These are phyloP conservation scores for Crucibulum laeve DNA, from an alignment of 768 basidiomycete genomes.

Conservation along the genomic window DNA sequence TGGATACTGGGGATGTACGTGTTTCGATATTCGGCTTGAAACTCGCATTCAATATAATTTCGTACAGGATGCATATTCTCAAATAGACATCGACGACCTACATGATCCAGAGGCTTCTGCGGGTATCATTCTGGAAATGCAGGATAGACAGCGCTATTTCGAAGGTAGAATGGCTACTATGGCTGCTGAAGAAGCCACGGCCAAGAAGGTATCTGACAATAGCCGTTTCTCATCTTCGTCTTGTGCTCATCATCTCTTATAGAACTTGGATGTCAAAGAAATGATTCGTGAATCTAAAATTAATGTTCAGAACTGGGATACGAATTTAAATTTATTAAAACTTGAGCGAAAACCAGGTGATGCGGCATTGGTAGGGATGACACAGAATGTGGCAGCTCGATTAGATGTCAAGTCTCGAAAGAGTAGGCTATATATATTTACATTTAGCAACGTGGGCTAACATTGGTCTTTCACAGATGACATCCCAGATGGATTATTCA, in stretches of 20 bases:
- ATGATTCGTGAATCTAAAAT: slow-evolving; percentile 44
- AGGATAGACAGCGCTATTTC: slow-evolving; percentile 79
- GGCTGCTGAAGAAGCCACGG: slow-evolving; percentile 20
- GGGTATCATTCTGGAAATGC: slow-evolving; percentile 84
- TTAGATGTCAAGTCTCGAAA: slow-evolving; percentile 63
- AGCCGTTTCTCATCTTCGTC: background rate
- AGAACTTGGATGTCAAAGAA: slow-evolving; percentile 43
- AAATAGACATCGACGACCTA: slow-evolving; percentile 86
- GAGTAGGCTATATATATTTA: slow-evolving; percentile 36
- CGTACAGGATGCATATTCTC: slow-evolving; percentile 30
- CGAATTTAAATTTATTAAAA: slow-evolving; percentile 57
- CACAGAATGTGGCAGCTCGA: slow-evolving; percentile 71
- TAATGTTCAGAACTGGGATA: slow-evolving; percentile 54
- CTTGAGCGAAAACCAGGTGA: slow-evolving; percentile 67
- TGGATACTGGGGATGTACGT: slow-evolving; percentile 38
- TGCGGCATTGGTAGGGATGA: slow-evolving; percentile 68
- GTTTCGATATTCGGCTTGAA: background rate
- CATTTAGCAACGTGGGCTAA: slow-evolving; percentile 4
- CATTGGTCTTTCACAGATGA: slow-evolving; percentile 44
- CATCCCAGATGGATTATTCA: slow-evolving; percentile 73
- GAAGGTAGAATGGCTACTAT: slow-evolving; percentile 52
- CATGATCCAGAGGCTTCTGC: slow-evolving; percentile 59
- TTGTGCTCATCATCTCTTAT: slow-evolving; percentile 3
- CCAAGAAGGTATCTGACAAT: slow-evolving; percentile 20
- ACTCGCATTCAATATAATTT: slow-evolving; percentile 2